A percentile compares a stretch with the other conserved stretches of the same genome.
Conservation (phyloP, 352 stramenopile species). For the Albugo laibachii region DNA sequence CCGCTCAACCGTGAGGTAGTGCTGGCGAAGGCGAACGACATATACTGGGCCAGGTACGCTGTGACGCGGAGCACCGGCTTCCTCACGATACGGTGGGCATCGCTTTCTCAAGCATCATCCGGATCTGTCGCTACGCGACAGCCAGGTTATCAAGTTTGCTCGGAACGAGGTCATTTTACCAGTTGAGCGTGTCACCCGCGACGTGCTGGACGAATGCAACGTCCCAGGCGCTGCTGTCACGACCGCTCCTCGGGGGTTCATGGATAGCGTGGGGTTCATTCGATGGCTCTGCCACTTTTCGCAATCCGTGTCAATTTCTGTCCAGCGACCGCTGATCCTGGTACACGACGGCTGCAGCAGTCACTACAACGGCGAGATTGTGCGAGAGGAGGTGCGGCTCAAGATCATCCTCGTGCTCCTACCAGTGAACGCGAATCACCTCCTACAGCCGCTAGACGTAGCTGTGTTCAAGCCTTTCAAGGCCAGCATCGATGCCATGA, state of each 20-base stretch:
- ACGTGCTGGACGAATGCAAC: too few relatives aligned
- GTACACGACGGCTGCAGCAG: constrained; percentile 1
- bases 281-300: constrained; percentile 3
- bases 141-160: too few relatives aligned
- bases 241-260: too few relatives aligned
- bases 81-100: neutral
- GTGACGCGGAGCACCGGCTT: neutral
- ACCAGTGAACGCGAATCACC: constrained; percentile 1
- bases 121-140: too few relatives aligned
- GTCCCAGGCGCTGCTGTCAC: too few relatives aligned
- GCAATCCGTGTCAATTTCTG: neutral
- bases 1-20: constrained; percentile 3
- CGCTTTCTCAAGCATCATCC: too few relatives aligned
- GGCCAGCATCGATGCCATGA: too few relatives aligned
- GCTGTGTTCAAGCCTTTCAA: too few relatives aligned
- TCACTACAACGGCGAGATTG: neutral
- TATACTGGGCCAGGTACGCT: neutral
- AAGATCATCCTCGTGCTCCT: constrained; percentile 1
- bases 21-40: constrained; percentile 4
- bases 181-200: too few relatives aligned
- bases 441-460: constrained; percentile 6
- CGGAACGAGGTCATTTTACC: too few relatives aligned
- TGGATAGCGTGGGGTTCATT: neutral
- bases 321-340: neutral
- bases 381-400: neutral